Percentiles rank a stretch among this genome's conserved stretches.
Conservation (phyloP, 345 rosid genomes). For the Citrus sinensis region DNA sequence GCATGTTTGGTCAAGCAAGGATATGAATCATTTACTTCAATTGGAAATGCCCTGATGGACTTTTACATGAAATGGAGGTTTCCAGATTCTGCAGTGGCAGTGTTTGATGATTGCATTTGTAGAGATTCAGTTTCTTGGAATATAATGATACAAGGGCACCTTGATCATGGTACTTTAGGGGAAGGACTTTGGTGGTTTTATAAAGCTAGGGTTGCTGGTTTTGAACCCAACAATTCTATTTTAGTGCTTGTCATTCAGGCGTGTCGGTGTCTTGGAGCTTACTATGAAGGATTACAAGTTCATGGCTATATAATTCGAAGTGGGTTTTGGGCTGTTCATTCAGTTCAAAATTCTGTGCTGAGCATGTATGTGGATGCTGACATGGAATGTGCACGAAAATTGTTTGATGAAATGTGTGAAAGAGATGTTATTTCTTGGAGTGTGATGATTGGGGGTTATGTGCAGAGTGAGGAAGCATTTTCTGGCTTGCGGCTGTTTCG, state of each 20-base stretch:
- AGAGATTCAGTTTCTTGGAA: conserved; percentile 77
- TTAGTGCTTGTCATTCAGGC: conserved; percentile 56
- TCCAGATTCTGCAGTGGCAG: conserved; percentile 34
- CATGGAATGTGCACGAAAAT: conserved; percentile 29
- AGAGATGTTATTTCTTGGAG: conserved; percentile 73
- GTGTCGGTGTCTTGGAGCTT: conserved; percentile 23
- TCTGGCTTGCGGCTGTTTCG: conserved; percentile 43
- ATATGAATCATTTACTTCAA: conserved; percentile 39
- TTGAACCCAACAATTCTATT: conserved; percentile 55
- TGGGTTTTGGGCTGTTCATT: conserved; percentile 38
- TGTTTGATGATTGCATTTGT: conserved; percentile 34
- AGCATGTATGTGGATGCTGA: conserved; percentile 30
- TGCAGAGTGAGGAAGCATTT: conserved; percentile 34
- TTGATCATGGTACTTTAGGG: conserved; percentile 33
- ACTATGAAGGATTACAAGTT: conserved; percentile 24
- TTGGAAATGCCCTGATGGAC: conserved; percentile 59
- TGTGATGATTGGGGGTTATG: conserved; percentile 52
- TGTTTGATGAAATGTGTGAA: conserved; percentile 71
- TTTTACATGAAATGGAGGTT: conserved; percentile 56
- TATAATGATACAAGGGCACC: conserved; percentile 48
- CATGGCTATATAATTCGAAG: conserved; percentile 49
- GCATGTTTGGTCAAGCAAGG: conserved; percentile 54
- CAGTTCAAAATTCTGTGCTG: conserved; percentile 58
- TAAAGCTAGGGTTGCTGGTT: conserved; percentile 44
- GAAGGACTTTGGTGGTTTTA: conserved; percentile 54